Percentiles rank a stretch among this genome's conserved stretches.
phyloP scores from a whole-genome alignment of 2,329 filamentous ascomycete species.

The Rugonectria rugulosa region DNA sequence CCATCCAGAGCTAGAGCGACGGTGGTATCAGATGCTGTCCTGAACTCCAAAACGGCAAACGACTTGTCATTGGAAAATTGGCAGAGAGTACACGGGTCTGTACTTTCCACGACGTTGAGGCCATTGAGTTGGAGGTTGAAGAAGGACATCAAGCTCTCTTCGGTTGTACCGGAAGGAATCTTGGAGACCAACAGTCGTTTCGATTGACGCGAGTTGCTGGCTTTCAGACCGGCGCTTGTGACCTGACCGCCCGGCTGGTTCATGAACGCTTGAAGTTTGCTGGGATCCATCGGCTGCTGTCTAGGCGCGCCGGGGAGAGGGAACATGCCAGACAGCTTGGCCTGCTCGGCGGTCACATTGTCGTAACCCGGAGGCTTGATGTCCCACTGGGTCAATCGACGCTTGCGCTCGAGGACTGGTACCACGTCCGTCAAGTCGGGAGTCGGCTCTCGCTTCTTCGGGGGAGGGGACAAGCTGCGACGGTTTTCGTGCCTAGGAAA shows the following conservation, averaged over 20 bases:
- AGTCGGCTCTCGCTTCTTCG: conserved; percentile 93
- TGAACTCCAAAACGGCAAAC: conserved; percentile 93
- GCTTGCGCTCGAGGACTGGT: conserved; percentile 85
- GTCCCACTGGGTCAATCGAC: conserved; percentile 97
- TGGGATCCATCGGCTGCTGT: conserved; percentile 94
- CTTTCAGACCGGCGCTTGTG: conserved; percentile 83
- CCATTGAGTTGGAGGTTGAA: conserved; percentile 98
- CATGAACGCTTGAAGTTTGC: conserved; percentile 94
- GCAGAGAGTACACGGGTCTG: conserved; percentile 84
- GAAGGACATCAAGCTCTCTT: conserved; percentile 80
- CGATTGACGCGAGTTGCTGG: conserved; percentile 90
- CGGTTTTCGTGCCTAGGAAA: conserved; percentile 59
- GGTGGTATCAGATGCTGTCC: conserved; percentile 85
- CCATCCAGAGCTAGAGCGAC: conserved; percentile 90
- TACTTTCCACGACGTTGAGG: conserved; percentile 86
- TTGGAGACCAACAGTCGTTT: conserved; percentile 92
- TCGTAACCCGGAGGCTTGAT: conserved; percentile 99
- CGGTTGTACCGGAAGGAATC: conserved; percentile 74
- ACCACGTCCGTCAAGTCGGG: conserved; percentile 89
- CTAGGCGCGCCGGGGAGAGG: conserved; percentile 93
- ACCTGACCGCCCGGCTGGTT: conserved; percentile 79
- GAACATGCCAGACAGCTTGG: conserved; percentile 99
- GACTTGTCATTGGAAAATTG: conserved; percentile 80
- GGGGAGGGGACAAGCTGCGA: conserved; percentile 80
- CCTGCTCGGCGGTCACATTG: conserved; percentile 97